These are phyloP conservation scores for Fusarium sp. DNA, from an alignment of 2,329 filamentous ascomycete species.

Conservation along the genomic window DNA sequence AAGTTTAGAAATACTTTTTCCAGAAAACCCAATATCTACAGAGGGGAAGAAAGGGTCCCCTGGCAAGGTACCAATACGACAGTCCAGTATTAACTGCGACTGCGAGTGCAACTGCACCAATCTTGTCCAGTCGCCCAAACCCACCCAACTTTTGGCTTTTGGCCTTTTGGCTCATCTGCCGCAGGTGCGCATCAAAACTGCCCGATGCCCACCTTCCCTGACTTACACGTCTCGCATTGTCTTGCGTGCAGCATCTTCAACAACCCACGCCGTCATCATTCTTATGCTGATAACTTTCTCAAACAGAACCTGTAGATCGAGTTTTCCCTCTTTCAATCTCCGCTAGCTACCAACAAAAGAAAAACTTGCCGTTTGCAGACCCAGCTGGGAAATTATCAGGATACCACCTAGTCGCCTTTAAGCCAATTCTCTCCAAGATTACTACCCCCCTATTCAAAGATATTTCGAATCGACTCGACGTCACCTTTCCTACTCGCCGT, in stretches of 20 bases:
- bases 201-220: conserved; percentile 39
- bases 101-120: conserved; percentile 10
- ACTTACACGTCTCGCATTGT: conserved; percentile 37
- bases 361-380: conserved; percentile 26
- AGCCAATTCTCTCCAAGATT: conserved; percentile 19
- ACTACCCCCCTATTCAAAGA: conserved; percentile 35
- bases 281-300: conserved; percentile 11
- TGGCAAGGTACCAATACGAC: neutral
- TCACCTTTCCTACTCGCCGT: conserved; percentile 21
- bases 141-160: conserved; percentile 5
- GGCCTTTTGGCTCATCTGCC: conserved; percentile 21
- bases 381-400: conserved; percentile 32
- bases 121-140: conserved; percentile 22
- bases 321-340: conserved; percentile 1
- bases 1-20: conserved; percentile 3
- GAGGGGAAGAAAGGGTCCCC: conserved; percentile 36
- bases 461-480: conserved; percentile 24
- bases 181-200: conserved; percentile 37
- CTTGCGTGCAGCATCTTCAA: conserved; percentile 19
- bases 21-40: conserved; percentile 19
- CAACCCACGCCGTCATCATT: conserved; percentile 13
- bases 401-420: conserved; percentile 4
- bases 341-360: conserved; percentile 11
- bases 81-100: neutral
- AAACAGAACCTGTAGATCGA: conserved; percentile 6